Base-by-base conservation (phyloP, 1,284 basidiomycete species). In the Ustilago tritici region DNA sequence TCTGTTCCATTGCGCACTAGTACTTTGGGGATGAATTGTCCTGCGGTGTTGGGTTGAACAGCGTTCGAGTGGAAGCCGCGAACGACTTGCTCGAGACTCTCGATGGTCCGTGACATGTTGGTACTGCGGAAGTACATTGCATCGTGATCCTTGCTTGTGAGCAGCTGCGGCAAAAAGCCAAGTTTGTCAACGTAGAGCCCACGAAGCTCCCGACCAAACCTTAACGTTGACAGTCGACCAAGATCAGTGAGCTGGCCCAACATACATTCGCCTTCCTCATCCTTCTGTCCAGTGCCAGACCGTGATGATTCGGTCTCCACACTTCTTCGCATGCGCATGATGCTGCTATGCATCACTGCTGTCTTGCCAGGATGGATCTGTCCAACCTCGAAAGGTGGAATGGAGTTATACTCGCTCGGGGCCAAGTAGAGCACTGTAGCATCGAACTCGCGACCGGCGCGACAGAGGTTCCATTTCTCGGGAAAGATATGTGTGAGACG, bases 191-290 rank as follows among this genome's bases (percentile, higher is more conserved):
- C 86, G 78, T 94, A 94, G 35, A 93, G 88, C 52, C 88, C 88
- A 46, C 93, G 88, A 46, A 94, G 86, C 8, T 89, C 89, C 41
- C 82, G 80, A 0, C 93, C 93, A 74, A 91, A 91, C 53, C 89
- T 88, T 70, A 89, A 90, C 3, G 92, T 93, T 4, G 92, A 92
- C 87, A 91, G 87, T 82, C 91, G 89, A 38, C 93, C 93, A 6
- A 92, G 76, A 81, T 94, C 93, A 10, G 93, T 93, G 73, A 94
- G 86, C 83, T 93, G 92, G 35, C 93, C 93, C 15, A 93, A 87
- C 65, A 93, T 86, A 84, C 84, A 85, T 55, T 84, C 81, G 41
- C 84, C 83, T n/a, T 70, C 59, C 32, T 70, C 65, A 32, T 77
- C 76, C 11, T 56, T 41, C 17, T 61, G 54, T 4, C 74, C 70